Percentiles rank a stretch among this genome's conserved stretches.
These are phyloP conservation scores for Annulohypoxylon moriforme DNA, from an alignment of 495 filamentous ascomycete species.

Conservation along the genomic window DNA sequence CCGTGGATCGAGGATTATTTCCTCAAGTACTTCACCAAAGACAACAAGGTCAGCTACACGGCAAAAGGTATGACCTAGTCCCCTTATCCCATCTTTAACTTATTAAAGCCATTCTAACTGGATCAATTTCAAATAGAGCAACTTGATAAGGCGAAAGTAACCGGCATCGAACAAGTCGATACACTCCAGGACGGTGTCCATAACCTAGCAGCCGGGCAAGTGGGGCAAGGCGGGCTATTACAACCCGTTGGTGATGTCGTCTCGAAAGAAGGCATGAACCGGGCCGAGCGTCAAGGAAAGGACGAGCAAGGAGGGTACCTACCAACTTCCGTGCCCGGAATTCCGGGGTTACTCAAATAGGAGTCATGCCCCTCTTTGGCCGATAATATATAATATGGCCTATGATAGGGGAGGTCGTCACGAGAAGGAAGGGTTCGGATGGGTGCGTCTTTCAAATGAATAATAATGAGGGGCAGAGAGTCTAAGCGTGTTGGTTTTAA, in stretches of 20 bases:
- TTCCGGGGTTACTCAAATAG: slow-evolving; percentile 28
- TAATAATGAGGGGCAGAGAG: no score
- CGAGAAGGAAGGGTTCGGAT: no score
- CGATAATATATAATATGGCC: background rate
- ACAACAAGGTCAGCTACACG: slow-evolving; percentile 76
- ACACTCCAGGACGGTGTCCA: slow-evolving; percentile 71
- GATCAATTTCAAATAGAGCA: slow-evolving; percentile 57
- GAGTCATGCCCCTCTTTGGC: background rate
- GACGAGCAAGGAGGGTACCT: slow-evolving; percentile 66
- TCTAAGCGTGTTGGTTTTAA: no score
- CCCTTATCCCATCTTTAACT: background rate
- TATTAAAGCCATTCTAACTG: background rate
- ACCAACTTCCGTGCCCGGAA: slow-evolving; percentile 19
- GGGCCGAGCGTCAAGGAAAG: slow-evolving; percentile 70
- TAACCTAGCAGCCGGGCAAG: slow-evolving; percentile 66
- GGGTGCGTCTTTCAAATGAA: no score
- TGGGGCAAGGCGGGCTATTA: slow-evolving; percentile 71
- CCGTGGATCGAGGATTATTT: slow-evolving; percentile 80
- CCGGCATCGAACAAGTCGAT: slow-evolving; percentile 68
- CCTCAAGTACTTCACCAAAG: slow-evolving; percentile 74
- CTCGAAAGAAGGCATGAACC: slow-evolving; percentile 73
- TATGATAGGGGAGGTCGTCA: background rate
- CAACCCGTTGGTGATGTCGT: slow-evolving; percentile 68
- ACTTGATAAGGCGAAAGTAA: slow-evolving; percentile 74
- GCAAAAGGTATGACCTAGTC: slow-evolving; percentile 61